These are phyloP conservation scores for Penicillium daleae DNA, from an alignment of 495 filamentous ascomycete species.

Conservation along the genomic window DNA sequence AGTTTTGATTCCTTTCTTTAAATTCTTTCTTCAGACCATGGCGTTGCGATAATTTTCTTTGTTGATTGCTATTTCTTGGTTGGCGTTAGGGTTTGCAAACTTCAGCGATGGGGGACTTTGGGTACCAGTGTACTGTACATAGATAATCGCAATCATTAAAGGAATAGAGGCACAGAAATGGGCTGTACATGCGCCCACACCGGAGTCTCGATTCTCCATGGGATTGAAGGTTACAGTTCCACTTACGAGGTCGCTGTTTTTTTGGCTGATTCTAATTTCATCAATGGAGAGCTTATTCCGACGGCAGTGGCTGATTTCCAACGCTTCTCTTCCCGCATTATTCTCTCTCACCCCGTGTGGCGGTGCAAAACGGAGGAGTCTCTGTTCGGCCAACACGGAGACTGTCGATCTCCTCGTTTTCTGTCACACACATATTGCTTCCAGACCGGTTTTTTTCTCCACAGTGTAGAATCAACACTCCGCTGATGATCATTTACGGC, in stretches of 20 bases:
- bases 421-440: conserved; percentile 20
- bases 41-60: not conserved
- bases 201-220: not conserved
- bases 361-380: conserved; percentile 9
- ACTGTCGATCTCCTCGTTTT: conserved; percentile 15
- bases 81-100: not conserved
- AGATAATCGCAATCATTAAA: not conserved
- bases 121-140: not conserved
- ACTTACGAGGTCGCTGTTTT: not conserved
- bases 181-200: not conserved
- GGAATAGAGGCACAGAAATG: not conserved
- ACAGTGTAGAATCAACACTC: not conserved
- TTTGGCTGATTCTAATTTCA: conserved; percentile 9
- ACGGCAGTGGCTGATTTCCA: not conserved
- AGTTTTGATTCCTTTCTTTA: conserved; percentile 23
- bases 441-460: conserved; percentile 8
- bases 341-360: not conserved
- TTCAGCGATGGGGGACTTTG: not conserved
- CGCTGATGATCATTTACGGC: not conserved
- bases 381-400: conserved; percentile 6
- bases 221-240: not conserved
- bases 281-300: not conserved
- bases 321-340: not conserved
- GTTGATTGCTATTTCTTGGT: not conserved
- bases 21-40: not conserved